These are phyloP conservation scores for Tolypocladium nubicola DNA, from an alignment of 2,329 filamentous ascomycete genomes.

Conservation along the genomic window DNA sequence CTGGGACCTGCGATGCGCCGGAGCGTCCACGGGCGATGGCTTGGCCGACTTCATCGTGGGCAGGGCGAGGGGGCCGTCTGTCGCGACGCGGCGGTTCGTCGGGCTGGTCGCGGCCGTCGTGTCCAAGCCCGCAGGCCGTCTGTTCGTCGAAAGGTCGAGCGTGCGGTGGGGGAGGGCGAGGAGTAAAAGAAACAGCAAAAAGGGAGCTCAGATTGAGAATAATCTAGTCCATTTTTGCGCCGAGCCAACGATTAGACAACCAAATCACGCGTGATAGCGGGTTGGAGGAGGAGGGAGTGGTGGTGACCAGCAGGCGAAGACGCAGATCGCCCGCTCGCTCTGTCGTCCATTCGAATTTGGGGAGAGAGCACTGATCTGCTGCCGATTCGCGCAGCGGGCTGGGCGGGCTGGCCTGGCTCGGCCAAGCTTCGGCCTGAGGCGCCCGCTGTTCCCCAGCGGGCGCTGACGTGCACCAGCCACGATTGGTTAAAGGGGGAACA, in stretches of 20 bases:
- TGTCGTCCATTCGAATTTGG: neutral
- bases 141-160: neutral
- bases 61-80: constrained; percentile 16
- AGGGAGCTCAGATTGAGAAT: neutral
- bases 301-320: neutral
- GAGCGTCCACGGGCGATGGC: constrained; percentile 27
- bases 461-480: neutral
- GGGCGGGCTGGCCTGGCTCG: neutral
- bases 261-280: neutral
- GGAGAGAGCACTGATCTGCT: neutral
- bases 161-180: neutral
- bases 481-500: neutral
- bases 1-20: constrained; percentile 49
- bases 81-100: constrained; percentile 2
- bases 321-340: neutral
- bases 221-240: neutral
- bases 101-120: neutral
- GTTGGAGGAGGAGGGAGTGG: neutral
- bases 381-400: neutral
- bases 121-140: neutral
- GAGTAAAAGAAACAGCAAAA: neutral
- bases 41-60: constrained; percentile 46
- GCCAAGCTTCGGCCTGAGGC: neutral
- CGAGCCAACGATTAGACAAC: neutral
- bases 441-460: neutral